Evolutionary conservation across 306 rosid species (phyloP).

Genomic region (Vicia villosa): DNA sequence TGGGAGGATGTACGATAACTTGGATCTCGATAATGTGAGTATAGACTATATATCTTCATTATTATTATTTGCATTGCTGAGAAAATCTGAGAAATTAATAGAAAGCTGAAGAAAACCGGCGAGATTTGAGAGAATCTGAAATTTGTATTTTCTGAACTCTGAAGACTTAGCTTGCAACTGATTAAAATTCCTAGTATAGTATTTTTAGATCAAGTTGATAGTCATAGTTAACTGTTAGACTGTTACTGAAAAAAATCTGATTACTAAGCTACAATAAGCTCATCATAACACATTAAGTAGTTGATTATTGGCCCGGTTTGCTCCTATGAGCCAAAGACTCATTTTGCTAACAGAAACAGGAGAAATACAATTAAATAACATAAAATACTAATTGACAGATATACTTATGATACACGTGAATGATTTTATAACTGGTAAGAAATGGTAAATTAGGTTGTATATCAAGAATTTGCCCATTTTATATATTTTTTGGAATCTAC

Average conservation of each 20-base stretch:
- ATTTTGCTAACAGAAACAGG: neutral
- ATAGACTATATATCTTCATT: neutral
- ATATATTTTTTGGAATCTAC: neutral
- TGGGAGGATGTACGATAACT: slow-evolving; percentile 92
- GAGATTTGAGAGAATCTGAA: slow-evolving; percentile 10
- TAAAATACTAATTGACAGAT: slow-evolving; percentile 9
- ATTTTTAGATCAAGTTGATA: neutral
- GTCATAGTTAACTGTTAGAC: neutral
- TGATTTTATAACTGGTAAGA: slow-evolving; percentile 18
- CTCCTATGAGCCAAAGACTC: neutral
- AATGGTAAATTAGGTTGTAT: neutral
- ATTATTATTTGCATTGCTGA: neutral
- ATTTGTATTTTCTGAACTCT: slow-evolving; percentile 15
- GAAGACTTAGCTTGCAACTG: slow-evolving; percentile 1
- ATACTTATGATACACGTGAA: neutral
- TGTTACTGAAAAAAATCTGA: neutral
- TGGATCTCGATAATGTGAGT: slow-evolving; percentile 91
- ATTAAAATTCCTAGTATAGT: neutral
- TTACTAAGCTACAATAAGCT: slow-evolving; percentile 9
- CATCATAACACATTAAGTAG: neutral
- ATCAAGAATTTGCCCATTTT: slow-evolving; percentile 7
- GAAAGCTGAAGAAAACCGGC: neutral
- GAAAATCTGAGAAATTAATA: neutral
- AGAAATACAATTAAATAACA: slow-evolving; percentile 16
- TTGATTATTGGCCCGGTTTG: neutral